phyloP scores from a whole-genome alignment of 768 basidiomycete genomes.

The Cystobasidium onofrii region DNA sequence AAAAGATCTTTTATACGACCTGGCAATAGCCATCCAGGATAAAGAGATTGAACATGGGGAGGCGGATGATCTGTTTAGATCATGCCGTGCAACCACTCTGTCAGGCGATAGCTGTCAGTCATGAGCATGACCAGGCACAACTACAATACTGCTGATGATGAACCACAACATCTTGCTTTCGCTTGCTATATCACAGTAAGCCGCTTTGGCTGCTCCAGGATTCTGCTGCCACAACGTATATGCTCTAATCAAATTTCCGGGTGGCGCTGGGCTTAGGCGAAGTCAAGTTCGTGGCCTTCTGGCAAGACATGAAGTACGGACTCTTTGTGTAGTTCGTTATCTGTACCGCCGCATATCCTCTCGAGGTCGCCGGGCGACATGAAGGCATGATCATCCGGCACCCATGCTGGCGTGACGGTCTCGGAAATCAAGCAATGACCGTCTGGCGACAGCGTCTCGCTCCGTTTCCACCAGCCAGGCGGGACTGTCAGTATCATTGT shows the following conservation, averaged over 20 bases:
- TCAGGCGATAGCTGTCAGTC: too few relatives aligned
- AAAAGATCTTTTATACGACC: neutral
- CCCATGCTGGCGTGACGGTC: constrained; percentile 2
- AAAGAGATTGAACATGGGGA: neutral
- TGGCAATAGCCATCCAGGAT: neutral
- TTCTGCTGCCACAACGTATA: too few relatives aligned
- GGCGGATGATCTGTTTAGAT: neutral
- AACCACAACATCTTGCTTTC: too few relatives aligned
- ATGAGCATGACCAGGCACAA: too few relatives aligned
- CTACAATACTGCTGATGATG: too few relatives aligned
- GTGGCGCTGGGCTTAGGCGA: neutral
- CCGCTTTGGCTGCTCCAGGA: too few relatives aligned
- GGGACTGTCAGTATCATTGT: neutral
- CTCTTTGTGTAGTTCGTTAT: neutral
- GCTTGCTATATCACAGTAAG: too few relatives aligned
- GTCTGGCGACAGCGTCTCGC: constrained; percentile 4
- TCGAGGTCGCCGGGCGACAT: neutral
- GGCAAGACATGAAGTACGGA: neutral
- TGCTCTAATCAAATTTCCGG: too few relatives aligned
- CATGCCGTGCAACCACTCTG: neutral
- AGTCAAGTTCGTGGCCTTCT: neutral
- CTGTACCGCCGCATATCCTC: neutral
- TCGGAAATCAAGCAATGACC: constrained; percentile 19
- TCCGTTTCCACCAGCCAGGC: constrained; percentile 17
- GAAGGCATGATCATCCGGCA: constrained; percentile 13